phyloP scores from a whole-genome alignment of 345 rosid species.

The Trapa bicornis region DNA sequence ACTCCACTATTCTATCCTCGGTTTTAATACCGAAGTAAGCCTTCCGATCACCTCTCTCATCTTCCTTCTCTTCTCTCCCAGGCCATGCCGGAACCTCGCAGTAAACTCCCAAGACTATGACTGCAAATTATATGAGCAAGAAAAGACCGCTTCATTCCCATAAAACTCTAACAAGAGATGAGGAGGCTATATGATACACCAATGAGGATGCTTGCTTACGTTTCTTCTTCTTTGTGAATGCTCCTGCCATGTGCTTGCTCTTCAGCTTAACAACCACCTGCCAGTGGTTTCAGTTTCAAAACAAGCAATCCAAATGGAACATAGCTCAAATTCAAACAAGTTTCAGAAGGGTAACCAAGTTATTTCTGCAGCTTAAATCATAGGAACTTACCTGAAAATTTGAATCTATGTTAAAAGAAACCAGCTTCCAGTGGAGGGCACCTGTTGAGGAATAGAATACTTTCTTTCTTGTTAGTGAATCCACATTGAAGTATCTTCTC shows the following conservation, averaged over 20 bases:
- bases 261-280: constrained; percentile 82
- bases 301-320: neutral
- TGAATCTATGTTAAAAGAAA: constrained; percentile 65
- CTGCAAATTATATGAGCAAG: constrained; percentile 18
- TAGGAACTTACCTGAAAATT: constrained; percentile 49
- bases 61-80: constrained; percentile 33
- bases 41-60: constrained; percentile 25
- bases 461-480: neutral
- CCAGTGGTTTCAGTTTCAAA: constrained; percentile 1
- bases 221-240: constrained; percentile 78
- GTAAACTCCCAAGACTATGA: constrained; percentile 49
- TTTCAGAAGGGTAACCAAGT: no score
- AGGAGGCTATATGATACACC: constrained; percentile 4
- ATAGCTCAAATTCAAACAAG: no score
- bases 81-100: constrained; percentile 54
- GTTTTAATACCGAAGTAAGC: constrained; percentile 74
- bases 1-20: constrained; percentile 59
- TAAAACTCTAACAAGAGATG: neutral
- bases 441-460: constrained; percentile 26
- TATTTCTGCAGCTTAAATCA: no score
- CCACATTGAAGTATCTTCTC: neutral
- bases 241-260: constrained; percentile 83
- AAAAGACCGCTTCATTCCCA: neutral
- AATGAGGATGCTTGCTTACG: constrained; percentile 36
- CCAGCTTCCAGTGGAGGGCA: constrained; percentile 85